A percentile compares a stretch with the other conserved stretches of the same genome.
Evolutionary conservation across 345 rosid genomes (phyloP).

Genomic region (Eucalyptus curtisii): DNA sequence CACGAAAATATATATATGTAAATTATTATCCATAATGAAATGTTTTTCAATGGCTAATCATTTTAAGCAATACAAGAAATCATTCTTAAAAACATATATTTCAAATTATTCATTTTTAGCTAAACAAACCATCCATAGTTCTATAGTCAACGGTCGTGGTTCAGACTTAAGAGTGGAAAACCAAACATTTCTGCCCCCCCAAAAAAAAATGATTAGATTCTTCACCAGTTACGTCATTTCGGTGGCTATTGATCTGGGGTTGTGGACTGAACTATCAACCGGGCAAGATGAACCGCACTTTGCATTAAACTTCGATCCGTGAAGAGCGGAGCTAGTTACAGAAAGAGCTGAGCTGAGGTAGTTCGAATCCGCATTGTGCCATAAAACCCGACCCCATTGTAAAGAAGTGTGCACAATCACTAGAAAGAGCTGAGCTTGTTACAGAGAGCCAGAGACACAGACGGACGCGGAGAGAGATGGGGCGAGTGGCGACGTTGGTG

Average conservation of each 20-base stretch:
- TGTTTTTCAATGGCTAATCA: rapidly evolving
- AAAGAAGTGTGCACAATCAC: background rate
- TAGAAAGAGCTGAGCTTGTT: background rate
- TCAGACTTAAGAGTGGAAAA: background rate
- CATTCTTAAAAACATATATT: rapidly evolving
- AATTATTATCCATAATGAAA: background rate
- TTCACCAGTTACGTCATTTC: background rate
- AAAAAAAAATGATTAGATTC: background rate
- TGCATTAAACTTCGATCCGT: background rate
- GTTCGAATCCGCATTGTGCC: background rate
- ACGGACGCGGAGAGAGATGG: background rate
- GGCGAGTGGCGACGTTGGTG: slow-evolving; percentile 4
- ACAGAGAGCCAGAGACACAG: background rate
- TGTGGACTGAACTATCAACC: background rate
- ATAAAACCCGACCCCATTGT: background rate
- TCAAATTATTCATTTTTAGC: background rate
- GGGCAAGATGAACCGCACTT: background rate
- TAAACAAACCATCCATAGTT: background rate
- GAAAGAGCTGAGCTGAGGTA: background rate
- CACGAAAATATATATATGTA: background rate
- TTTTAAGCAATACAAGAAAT: rapidly evolving
- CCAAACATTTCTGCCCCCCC: background rate
- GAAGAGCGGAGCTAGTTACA: background rate
- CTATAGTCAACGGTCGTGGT: background rate
- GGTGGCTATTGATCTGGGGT: background rate